Conservation (phyloP, 331 rosid species). For the Pyrus hybrid region DNA sequence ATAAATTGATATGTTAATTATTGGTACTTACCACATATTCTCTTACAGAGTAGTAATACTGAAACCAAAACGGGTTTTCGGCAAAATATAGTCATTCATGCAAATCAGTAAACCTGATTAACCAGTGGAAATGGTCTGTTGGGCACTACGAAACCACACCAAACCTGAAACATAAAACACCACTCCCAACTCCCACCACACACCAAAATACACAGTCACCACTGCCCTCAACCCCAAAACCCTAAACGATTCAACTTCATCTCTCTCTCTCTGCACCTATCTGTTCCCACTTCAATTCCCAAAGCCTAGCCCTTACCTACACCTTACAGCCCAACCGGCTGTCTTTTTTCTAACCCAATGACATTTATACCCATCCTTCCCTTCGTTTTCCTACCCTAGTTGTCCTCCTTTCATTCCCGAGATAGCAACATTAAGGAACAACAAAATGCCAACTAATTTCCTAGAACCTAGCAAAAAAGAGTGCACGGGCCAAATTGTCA, state of each 20-base stretch:
- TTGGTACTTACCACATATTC: not conserved
- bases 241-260: slow-evolving; percentile 31
- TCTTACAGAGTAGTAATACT: not conserved
- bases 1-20: not conserved
- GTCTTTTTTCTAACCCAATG: slow-evolving; percentile 25
- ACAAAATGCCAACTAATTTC: slow-evolving; percentile 7
- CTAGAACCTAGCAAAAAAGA: slow-evolving; percentile 1
- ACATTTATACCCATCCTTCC: slow-evolving; percentile 31
- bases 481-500: slow-evolving; percentile 21
- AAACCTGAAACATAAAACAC: not conserved
- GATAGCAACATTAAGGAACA: slow-evolving; percentile 26
- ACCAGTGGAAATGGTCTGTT: not conserved
- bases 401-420: slow-evolving; percentile 73
- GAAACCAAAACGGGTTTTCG: not conserved
- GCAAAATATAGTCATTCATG: not conserved
- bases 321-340: slow-evolving; percentile 68
- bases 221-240: not conserved
- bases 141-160: not conserved
- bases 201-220: not conserved
- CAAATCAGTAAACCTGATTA: not conserved
- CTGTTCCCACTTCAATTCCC: slow-evolving; percentile 80
- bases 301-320: slow-evolving; percentile 62
- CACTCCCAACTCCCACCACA: not conserved
- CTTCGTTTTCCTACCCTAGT: slow-evolving; percentile 16
- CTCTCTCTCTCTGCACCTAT: slow-evolving; percentile 32